Evolutionary conservation across 306 rosid species (phyloP).

Genomic region (Begonia loranthoides): DNA sequence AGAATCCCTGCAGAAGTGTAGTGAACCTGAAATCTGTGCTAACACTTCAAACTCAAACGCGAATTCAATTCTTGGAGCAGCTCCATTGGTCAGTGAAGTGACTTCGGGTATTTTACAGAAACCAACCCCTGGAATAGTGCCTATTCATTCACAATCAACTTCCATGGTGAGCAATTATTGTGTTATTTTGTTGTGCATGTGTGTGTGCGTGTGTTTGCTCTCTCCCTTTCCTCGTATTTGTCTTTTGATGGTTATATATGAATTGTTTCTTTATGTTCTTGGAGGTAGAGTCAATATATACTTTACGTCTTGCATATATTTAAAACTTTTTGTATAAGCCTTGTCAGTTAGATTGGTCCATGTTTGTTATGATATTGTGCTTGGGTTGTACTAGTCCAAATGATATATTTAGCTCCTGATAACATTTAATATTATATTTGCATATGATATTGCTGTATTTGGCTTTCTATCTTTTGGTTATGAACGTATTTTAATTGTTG

Average conservation of each 20-base stretch:
- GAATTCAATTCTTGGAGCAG: constrained; percentile 29
- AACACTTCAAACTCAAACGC: constrained; percentile 12
- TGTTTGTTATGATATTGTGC: too few species aligned
- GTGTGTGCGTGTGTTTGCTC: too few species aligned
- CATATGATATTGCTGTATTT: too few species aligned
- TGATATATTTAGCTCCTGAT: too few species aligned
- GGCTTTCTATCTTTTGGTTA: not conserved
- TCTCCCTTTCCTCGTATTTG: too few species aligned
- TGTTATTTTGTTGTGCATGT: not conserved
- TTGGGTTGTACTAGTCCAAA: too few species aligned
- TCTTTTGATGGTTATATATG: too few species aligned
- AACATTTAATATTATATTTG: too few species aligned
- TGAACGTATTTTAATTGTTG: constrained; percentile 2
- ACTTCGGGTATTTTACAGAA: constrained; percentile 36
- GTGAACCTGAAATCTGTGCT: constrained; percentile 26
- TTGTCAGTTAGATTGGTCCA: too few species aligned
- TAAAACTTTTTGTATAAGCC: too few species aligned
- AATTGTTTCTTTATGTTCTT: too few species aligned
- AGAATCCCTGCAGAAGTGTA: constrained; percentile 39
- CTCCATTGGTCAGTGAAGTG: constrained; percentile 26
- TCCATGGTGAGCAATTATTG: constrained; percentile 38
- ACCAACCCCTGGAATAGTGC: constrained; percentile 28
- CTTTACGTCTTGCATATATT: not conserved
- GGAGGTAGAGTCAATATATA: constrained; percentile 2
- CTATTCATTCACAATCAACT: constrained; percentile 28